Percentiles rank a stretch among this genome's conserved stretches.
Evolutionary conservation across 1,284 basidiomycete species (phyloP).

Genomic region (Moesziomyces sp.): DNA sequence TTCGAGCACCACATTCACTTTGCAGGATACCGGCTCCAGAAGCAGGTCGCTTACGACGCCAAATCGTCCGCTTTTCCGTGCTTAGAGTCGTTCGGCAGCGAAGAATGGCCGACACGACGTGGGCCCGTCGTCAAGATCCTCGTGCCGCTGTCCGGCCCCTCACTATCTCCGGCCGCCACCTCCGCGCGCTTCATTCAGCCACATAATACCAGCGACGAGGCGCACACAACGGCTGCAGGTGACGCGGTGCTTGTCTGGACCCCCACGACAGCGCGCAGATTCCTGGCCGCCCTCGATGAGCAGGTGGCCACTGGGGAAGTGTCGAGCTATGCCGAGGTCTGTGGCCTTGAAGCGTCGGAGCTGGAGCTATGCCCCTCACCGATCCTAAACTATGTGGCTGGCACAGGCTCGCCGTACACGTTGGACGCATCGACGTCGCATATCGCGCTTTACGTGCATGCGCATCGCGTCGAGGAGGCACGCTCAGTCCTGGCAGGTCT

Average conservation of each 20-base stretch:
- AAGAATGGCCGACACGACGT: constrained; percentile 5
- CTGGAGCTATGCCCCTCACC: constrained; percentile 17
- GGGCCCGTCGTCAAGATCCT: constrained; percentile 45
- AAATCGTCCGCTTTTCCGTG: too few species aligned
- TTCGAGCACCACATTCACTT: constrained; percentile 19
- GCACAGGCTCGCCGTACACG: not conserved
- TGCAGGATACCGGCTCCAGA: constrained; percentile 15
- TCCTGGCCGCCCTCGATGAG: constrained; percentile 17
- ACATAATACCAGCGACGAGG: too few species aligned
- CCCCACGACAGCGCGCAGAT: constrained; percentile 25
- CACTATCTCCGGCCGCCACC: constrained; percentile 13
- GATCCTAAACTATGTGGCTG: constrained; percentile 29
- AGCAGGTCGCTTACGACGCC: too few species aligned
- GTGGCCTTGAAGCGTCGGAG: not conserved
- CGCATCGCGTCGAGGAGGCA: constrained; percentile 21
- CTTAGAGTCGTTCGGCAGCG: too few species aligned
- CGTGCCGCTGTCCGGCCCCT: constrained; percentile 29
- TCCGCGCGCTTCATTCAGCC: constrained; percentile 23
- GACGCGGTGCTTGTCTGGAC: constrained; percentile 19
- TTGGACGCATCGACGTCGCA: constrained; percentile 1
- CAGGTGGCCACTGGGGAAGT: not conserved
- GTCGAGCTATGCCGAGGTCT: too few species aligned
- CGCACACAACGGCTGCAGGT: not conserved
- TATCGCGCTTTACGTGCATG: constrained; percentile 30
- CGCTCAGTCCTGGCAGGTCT: constrained; percentile 12